A percentile compares a stretch with the other conserved stretches of the same genome.
phyloP scores from a whole-genome alignment of 208 protist species.

The Leptomonas pyrrhocoris region DNA sequence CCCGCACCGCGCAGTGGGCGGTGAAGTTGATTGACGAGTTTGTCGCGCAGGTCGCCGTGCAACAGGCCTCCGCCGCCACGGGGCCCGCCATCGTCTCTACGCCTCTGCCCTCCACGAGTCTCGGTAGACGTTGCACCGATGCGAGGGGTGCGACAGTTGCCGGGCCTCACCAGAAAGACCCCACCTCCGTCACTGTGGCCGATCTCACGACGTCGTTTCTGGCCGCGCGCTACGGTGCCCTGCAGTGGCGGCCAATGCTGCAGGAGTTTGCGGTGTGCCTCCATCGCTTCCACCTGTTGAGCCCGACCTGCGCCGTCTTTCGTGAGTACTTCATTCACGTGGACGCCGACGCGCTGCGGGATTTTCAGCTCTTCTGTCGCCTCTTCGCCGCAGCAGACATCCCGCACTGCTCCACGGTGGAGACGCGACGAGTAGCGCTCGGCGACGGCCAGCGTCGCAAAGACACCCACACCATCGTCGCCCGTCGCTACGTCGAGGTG shows the following conservation, averaged over 20 bases:
- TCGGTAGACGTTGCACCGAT: background rate
- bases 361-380: constrained; percentile 41
- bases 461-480: constrained; percentile 34
- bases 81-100: background rate
- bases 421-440: constrained; percentile 27
- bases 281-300: constrained; percentile 40
- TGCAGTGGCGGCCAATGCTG: constrained; percentile 48
- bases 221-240: constrained; percentile 38
- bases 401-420: constrained; percentile 26
- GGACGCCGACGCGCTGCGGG: constrained; percentile 26
- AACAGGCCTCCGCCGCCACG: constrained; percentile 13
- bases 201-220: constrained; percentile 38
- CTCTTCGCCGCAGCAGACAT: constrained; percentile 30
- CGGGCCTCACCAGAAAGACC: background rate
- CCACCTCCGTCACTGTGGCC: constrained; percentile 34
- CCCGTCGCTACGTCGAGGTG: constrained; percentile 51
- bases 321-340: constrained; percentile 49
- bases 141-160: background rate
- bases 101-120: background rate
- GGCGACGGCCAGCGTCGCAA: background rate
- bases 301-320: constrained; percentile 48
- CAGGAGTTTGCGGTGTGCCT: constrained; percentile 44
- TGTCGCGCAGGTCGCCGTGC: constrained; percentile 29
- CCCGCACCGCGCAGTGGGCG: constrained; percentile 36
- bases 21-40: constrained; percentile 39